Base-by-base conservation (phyloP, 2,329 filamentous ascomycete genomes). In the Albifimbria verrucaria region DNA sequence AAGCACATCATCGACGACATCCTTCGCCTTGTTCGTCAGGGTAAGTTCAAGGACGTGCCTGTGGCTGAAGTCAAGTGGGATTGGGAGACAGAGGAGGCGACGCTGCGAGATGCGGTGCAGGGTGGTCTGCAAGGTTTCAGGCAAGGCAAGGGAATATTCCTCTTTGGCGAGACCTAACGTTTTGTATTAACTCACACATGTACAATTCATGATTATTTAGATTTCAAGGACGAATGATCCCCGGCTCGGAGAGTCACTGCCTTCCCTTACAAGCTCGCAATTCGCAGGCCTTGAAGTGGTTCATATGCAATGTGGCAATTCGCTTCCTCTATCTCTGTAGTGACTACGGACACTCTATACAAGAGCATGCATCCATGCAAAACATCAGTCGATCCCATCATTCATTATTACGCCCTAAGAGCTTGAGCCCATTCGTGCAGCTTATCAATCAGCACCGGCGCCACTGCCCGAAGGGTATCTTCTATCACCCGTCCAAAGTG, bases 341-440 rank as follows among this genome's bases (percentile, higher is more conserved):
- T n/a, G n/a, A n/a, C n/a, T n/a, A n/a, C n/a, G n/a, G n/a, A n/a
- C n/a, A n/a, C n/a, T n/a, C n/a, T n/a, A n/a, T n/a, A n/a, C n/a
- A n/a, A n/a, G n/a, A n/a, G n/a, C n/a, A 39, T n/a, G 32, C 32
- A 12, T 39, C 18, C 32, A 6, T 39, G 15, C 32, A 39, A 39
- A 39, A 5, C n/a, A n/a, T n/a, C n/a, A n/a, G n/a, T n/a, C n/a
- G n/a, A n/a, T n/a, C 32, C 11, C 12, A 39, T 39, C 32, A 12
- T 39, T 39, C 12, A 39, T 6, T n/a, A 39, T 39, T 75, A 90
- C n/a, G 87, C 87, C 68, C 90, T 83, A 77, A 93, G 93, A 50
- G 90, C 89, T 76, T 99, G 94, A 56, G 96, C 90, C 74, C 96
- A 86, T 62, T 93, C 92, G 74, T 99, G 94, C 61, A 97, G 77